Evolutionary conservation across 306 rosid species (phyloP).

Genomic region (Oxytropis ochrocephala): DNA sequence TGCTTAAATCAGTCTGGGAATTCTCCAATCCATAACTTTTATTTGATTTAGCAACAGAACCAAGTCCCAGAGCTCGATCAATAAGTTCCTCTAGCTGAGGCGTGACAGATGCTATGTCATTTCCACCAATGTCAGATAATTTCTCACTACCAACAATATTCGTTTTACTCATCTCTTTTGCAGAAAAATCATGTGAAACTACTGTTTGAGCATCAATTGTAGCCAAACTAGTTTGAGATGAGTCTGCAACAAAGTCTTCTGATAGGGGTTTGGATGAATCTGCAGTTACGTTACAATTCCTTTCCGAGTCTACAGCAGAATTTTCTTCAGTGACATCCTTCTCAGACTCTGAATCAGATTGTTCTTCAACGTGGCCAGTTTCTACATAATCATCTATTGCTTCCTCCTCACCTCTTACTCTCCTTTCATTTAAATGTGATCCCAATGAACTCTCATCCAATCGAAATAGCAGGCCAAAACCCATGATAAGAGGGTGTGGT

Average conservation of each 20-base stretch:
- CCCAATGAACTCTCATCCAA: conserved; percentile 98
- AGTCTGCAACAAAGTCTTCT: conserved; percentile 25
- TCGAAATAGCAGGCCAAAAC: conserved; percentile 89
- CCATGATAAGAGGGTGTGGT: conserved; percentile 96
- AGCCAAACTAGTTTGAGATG: too few relatives aligned
- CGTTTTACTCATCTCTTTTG: conserved; percentile 22
- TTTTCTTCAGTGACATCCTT: conserved; percentile 39
- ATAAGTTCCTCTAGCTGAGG: conserved; percentile 88
- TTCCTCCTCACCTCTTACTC: conserved; percentile 97
- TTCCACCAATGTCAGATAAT: conserved; percentile 28
- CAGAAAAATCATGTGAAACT: conserved; percentile 31
- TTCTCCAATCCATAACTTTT: conserved; percentile 43
- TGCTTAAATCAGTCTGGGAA: conserved; percentile 40
- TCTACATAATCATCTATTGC: conserved; percentile 56
- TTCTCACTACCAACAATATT: conserved; percentile 33
- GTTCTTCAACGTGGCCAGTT: conserved; percentile 48
- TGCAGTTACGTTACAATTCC: conserved; percentile 25
- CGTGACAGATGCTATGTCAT: conserved; percentile 45
- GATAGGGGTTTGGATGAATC: conserved; percentile 19
- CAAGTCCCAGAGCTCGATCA: conserved; percentile 91
- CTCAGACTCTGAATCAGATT: conserved; percentile 69
- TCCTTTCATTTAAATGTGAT: conserved; percentile 94
- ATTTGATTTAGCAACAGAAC: conserved; percentile 53
- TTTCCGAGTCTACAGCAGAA: conserved; percentile 32
- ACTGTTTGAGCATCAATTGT: conserved; percentile 15